These are phyloP conservation scores for Ogataea nitratoaversa DNA, from an alignment of 805 yeast genomes.

Conservation along the genomic window DNA sequence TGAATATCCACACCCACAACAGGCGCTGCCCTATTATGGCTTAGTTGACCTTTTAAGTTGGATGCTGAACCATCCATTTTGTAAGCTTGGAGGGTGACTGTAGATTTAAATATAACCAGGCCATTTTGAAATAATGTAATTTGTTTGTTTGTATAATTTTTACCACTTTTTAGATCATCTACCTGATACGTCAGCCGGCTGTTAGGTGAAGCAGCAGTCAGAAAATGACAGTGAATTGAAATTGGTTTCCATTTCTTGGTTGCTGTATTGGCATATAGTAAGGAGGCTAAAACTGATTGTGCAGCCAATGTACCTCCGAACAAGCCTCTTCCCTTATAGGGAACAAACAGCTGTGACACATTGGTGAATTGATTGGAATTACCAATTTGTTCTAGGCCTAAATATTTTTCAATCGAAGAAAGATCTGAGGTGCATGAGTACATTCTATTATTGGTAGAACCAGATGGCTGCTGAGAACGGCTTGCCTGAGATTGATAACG, in stretches of 20 bases:
- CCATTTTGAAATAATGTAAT: slow-evolving; percentile 54
- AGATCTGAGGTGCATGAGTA: not conserved
- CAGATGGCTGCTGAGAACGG: not conserved
- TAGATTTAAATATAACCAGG: slow-evolving; percentile 46
- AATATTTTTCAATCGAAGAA: slow-evolving; percentile 18
- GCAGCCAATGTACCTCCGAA: slow-evolving; percentile 71
- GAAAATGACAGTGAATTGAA: slow-evolving; percentile 59
- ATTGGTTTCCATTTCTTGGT: slow-evolving; percentile 44
- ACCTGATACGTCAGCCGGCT: slow-evolving; percentile 52
- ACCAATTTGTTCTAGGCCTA: slow-evolving; percentile 20
- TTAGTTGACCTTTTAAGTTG: slow-evolving; percentile 25
- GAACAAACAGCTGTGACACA: slow-evolving; percentile 31
- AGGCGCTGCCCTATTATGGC: slow-evolving; percentile 27
- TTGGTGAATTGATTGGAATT: slow-evolving; percentile 21
- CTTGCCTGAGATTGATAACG: not conserved
- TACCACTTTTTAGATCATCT: slow-evolving; percentile 46
- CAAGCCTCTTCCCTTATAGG: slow-evolving; percentile 57
- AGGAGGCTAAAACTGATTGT: slow-evolving; percentile 58
- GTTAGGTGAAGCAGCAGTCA: slow-evolving; percentile 47
- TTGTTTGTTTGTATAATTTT: slow-evolving; percentile 46
- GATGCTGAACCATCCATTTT: slow-evolving; percentile 30
- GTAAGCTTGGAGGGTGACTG: slow-evolving; percentile 41
- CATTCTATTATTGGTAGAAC: not conserved
- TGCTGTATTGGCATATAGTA: slow-evolving; percentile 41
- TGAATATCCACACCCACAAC: slow-evolving; percentile 25